A percentile compares a stretch with the other conserved stretches of the same genome.
phyloP scores from a whole-genome alignment of 1,139 yeast species.

The Debaryomyces coudertii region DNA sequence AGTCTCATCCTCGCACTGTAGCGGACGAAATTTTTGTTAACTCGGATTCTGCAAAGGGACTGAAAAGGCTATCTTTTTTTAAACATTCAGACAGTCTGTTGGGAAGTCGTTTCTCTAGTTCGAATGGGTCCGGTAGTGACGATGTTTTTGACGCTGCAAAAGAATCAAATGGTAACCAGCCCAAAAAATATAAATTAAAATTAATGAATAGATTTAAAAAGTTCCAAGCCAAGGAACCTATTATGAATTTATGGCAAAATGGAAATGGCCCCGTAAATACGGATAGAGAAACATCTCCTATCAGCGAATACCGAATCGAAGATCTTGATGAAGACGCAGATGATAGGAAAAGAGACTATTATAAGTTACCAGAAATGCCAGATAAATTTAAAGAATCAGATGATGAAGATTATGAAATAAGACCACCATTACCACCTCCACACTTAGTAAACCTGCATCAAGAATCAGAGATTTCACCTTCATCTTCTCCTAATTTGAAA shows the following conservation, averaged over 20 bases:
- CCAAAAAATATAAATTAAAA: constrained; percentile 28
- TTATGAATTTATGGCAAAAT: constrained; percentile 28
- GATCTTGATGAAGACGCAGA: constrained; percentile 25
- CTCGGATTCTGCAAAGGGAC: constrained; percentile 20
- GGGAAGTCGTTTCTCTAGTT: constrained; percentile 1
- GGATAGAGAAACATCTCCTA: constrained; percentile 20
- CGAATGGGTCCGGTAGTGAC: constrained; percentile 22
- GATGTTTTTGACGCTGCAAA: constrained; percentile 16
- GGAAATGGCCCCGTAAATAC: not conserved
- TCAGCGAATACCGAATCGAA: constrained; percentile 22
- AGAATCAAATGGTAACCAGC: constrained; percentile 16
- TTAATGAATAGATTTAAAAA: constrained; percentile 35
- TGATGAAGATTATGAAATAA: constrained; percentile 18
- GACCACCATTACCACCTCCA: constrained; percentile 24
- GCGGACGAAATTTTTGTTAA: constrained; percentile 35
- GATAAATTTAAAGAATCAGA: constrained; percentile 11
- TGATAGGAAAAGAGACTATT: constrained; percentile 15
- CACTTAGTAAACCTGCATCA: constrained; percentile 14
- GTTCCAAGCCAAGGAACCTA: constrained; percentile 42
- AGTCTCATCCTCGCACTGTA: constrained; percentile 16
- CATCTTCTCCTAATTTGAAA: constrained; percentile 15
- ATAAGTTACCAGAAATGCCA: constrained; percentile 8
- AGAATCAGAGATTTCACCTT: constrained; percentile 13
- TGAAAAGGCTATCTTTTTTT: constrained; percentile 19
- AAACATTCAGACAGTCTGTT: constrained; percentile 11